A percentile compares a stretch with the other conserved stretches of the same genome.
phyloP scores from a whole-genome alignment of 306 rosid species.

The Nissolia schottii region DNA sequence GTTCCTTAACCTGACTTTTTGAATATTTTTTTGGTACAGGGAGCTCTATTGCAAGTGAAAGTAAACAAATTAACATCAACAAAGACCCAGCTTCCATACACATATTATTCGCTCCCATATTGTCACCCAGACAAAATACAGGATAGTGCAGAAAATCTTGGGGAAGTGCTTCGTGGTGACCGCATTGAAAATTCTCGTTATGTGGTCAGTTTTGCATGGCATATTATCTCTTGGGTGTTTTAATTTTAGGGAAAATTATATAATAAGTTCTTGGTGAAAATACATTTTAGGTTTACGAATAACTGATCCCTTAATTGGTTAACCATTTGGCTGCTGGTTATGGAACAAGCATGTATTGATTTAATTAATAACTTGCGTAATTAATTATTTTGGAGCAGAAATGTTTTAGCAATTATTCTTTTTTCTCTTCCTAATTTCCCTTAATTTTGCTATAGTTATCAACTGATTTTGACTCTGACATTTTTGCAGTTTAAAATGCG shows the following conservation, averaged over 20 bases:
- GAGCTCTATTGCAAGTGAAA: slow-evolving; percentile 82
- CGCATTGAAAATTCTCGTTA: slow-evolving; percentile 93
- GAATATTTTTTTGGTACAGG: slow-evolving; percentile 52
- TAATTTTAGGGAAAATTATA: neutral
- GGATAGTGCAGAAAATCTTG: slow-evolving; percentile 95
- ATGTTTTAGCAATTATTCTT: neutral
- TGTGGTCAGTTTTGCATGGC: slow-evolving; percentile 51
- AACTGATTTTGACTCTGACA: slow-evolving; percentile 1
- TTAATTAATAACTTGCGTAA: neutral
- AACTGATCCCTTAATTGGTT: neutral
- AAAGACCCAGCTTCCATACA: slow-evolving; percentile 98
- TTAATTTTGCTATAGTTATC: slow-evolving; percentile 9
- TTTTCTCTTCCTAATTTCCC: neutral
- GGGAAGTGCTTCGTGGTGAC: slow-evolving; percentile 99
- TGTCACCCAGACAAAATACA: slow-evolving; percentile 54
- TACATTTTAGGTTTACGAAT: slow-evolving; percentile 1
- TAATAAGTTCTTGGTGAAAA: neutral
- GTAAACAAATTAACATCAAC: slow-evolving; percentile 89
- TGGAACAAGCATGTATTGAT: neutral
- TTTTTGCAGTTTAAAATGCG: slow-evolving; percentile 89
- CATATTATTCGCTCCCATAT: slow-evolving; percentile 83
- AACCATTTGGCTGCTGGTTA: neutral
- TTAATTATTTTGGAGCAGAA: neutral
- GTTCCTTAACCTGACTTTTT: neutral
- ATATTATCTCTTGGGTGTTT: neutral